Percentiles rank a stretch among this genome's conserved stretches.
Evolutionary conservation across 2,329 filamentous ascomycete species (phyloP).

Genomic region (Aspergillus calidoustus): DNA sequence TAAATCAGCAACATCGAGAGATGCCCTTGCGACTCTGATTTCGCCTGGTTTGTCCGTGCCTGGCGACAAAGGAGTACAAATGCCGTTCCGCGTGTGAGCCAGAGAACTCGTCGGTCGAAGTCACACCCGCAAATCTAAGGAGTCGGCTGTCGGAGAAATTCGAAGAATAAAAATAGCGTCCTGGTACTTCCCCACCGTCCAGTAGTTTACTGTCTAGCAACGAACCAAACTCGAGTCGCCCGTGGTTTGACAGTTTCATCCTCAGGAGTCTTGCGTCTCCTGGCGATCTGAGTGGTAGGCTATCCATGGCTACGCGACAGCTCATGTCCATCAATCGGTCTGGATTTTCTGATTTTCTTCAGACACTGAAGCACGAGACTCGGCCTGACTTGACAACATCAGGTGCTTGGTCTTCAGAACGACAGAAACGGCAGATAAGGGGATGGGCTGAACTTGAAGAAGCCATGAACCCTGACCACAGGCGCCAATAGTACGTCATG

Average conservation of each 20-base stretch:
- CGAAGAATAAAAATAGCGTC: conserved; percentile 9
- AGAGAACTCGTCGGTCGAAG: background rate
- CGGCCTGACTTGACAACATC: too few relatives aligned
- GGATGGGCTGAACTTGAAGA: background rate
- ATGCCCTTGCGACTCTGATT: background rate
- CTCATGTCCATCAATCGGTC: conserved; percentile 7
- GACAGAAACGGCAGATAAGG: background rate
- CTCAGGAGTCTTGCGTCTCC: conserved; percentile 4
- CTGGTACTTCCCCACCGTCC: background rate
- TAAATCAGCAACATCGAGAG: background rate
- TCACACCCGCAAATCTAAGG: background rate
- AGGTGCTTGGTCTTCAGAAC: too few relatives aligned
- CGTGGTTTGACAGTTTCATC: conserved; percentile 10
- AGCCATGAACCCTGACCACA: background rate
- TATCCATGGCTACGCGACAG: background rate
- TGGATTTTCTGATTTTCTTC: conserved; percentile 2
- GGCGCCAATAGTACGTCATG: conserved; percentile 9
- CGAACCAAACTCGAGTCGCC: conserved; percentile 2
- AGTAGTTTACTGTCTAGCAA: background rate
- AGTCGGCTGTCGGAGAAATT: background rate
- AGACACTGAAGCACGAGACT: background rate
- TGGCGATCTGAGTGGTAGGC: conserved; percentile 5
- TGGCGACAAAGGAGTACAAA: background rate
- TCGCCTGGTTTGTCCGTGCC: background rate
- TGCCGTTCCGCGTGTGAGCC: background rate